A percentile compares a stretch with the other conserved stretches of the same genome.
Conservation (phyloP, 805 yeast genomes). For the Nakazawaea ambrosiae region DNA sequence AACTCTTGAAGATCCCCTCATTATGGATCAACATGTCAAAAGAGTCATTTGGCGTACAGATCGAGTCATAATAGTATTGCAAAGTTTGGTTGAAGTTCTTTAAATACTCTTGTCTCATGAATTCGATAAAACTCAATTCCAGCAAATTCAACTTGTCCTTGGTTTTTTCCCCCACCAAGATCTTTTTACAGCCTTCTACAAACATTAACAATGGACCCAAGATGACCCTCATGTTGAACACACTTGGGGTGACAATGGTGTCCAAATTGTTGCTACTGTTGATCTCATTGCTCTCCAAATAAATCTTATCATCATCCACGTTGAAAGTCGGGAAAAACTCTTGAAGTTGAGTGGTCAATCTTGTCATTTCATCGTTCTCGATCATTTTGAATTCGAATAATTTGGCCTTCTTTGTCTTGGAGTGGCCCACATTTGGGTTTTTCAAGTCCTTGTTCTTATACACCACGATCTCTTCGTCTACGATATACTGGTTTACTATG, state of each 20-base stretch:
- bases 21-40: constrained; percentile 21
- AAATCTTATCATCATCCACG: constrained; percentile 30
- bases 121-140: constrained; percentile 42
- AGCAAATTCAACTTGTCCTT: constrained; percentile 16
- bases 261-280: constrained; percentile 55
- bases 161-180: constrained; percentile 6
- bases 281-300: constrained; percentile 49
- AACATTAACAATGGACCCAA: constrained; percentile 68
- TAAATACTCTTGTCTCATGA: constrained; percentile 58
- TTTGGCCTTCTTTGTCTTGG: constrained; percentile 14
- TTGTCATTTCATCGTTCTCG: constrained; percentile 8
- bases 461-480: constrained; percentile 22
- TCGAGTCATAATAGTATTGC: constrained; percentile 41
- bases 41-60: constrained; percentile 32
- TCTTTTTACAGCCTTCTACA: constrained; percentile 44
- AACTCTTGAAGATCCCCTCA: constrained; percentile 31
- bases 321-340: constrained; percentile 68
- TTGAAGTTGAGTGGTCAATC: constrained; percentile 27
- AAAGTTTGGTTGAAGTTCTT: constrained; percentile 57
- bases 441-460: constrained; percentile 8
- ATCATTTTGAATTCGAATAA: constrained; percentile 7
- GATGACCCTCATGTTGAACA: constrained; percentile 74
- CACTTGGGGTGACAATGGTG: constrained; percentile 58
- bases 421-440: constrained; percentile 15
- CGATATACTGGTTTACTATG: constrained; percentile 30